Base-by-base conservation (phyloP, 2,329 filamentous ascomycete species). In the Amauroascus niger region DNA sequence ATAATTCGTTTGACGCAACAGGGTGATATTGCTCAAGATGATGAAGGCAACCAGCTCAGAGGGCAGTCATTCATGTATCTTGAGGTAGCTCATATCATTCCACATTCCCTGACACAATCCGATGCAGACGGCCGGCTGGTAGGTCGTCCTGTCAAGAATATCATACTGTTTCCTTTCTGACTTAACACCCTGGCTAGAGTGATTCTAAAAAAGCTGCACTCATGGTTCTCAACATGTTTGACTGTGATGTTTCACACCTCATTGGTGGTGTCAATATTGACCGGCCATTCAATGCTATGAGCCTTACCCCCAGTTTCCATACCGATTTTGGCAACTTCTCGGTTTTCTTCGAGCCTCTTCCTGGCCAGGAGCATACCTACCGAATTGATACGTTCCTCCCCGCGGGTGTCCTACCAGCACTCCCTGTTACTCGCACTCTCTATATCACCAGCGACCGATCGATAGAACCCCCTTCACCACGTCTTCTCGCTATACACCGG, bases 241-340 rank as follows among this genome's bases (percentile, higher is more conserved):
- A 74, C 55, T 55, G 35, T 30, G 67, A 65, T 39, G 62, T 69
- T 18, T 60, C 56, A 3, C 59, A 66, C 56, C 47, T 72, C 1
- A 71, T 73, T 49, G 61, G 71, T 40, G 70, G 70, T 44, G 52
- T 55, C 32, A 61, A 71, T 13, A 71, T 73, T 51, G 69, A 74
- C 56, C 62, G 64, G 46, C 67, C 69, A 24, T 57, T 60, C 24
- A 74, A 75, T 58, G 70, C 71, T 16, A 60, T 71, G 13, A 69
- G 67, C 4, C 61, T 72, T 30, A 63, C 60, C 9, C 49, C 39
- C 26, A 16, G 39, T 7, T 33, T 65, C 41, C 67, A 70, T 59
- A 28, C 6, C 46, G 9, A 16, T 16, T 18, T 39, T 39, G 35
- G 35, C 35, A 39, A 39, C 14, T 39, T 39, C 9, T 16, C 6